Conservation (phyloP, 345 rosid species). For the Bruguiera sexangula region DNA sequence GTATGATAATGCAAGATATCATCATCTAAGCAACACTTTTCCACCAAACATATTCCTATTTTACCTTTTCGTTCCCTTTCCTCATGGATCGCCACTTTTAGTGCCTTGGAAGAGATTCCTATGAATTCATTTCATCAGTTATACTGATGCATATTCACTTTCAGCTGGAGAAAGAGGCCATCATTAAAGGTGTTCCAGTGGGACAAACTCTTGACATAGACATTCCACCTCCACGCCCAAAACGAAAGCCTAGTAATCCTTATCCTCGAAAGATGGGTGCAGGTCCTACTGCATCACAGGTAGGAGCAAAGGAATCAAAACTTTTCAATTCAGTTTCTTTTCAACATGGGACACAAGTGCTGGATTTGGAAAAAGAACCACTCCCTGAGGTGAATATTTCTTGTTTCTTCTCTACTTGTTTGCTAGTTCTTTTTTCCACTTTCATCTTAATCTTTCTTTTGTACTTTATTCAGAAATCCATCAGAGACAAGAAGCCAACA, state of each 20-base stretch:
- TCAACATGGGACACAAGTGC: slow-evolving; percentile 38
- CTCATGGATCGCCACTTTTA: not conserved
- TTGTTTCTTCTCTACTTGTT: slow-evolving; percentile 7
- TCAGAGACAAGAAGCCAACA: slow-evolving; percentile 42
- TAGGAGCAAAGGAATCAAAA: slow-evolving; percentile 50
- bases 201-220: slow-evolving; percentile 74
- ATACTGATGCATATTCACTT: slow-evolving; percentile 16
- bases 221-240: slow-evolving; percentile 98
- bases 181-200: slow-evolving; percentile 67
- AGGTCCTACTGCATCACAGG: slow-evolving; percentile 31
- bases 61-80: too few species aligned
- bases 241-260: slow-evolving; percentile 91
- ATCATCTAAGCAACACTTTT: not conserved
- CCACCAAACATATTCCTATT: too few species aligned
- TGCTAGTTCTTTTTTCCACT: slow-evolving; percentile 4
- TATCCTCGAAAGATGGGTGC: slow-evolving; percentile 76
- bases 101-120: not conserved
- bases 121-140: not conserved
- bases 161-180: slow-evolving; percentile 97
- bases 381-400: slow-evolving; percentile 51
- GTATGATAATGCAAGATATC: not conserved
- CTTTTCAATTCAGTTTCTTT: slow-evolving; percentile 41
- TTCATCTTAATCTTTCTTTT: slow-evolving; percentile 10
- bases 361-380: slow-evolving; percentile 61
- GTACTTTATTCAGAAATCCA: slow-evolving; percentile 41